phyloP scores from a whole-genome alignment of 139 green algal species.

The Chlorella sp. region DNA sequence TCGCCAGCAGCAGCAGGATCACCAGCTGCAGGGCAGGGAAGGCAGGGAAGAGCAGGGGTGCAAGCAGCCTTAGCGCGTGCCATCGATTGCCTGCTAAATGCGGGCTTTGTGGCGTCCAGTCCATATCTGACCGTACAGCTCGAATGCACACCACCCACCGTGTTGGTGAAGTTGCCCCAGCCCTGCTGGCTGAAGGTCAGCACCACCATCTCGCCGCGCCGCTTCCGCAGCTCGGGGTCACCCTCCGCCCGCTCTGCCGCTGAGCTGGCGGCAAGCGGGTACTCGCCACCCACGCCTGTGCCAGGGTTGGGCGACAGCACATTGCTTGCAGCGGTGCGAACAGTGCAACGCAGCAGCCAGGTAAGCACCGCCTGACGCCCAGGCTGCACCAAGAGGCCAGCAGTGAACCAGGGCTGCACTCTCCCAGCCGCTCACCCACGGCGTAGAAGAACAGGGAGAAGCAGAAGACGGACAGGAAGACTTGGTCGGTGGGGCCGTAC shows the following conservation, averaged over 20 bases:
- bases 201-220: conserved; percentile 48
- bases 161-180: conserved; percentile 45
- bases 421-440: neutral
- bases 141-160: neutral
- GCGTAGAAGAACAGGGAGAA: conserved; percentile 59
- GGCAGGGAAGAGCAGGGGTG: too few relatives aligned
- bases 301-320: neutral
- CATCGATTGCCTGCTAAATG: too few relatives aligned
- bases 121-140: too few relatives aligned
- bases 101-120: too few relatives aligned
- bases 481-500: conserved; percentile 39
- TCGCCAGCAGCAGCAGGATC: conserved; percentile 44
- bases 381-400: too few relatives aligned
- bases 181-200: conserved; percentile 52
- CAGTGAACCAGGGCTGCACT: too few relatives aligned
- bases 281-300: conserved; percentile 71
- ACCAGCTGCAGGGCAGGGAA: conserved; percentile 16
- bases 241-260: conserved; percentile 78
- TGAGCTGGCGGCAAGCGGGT: conserved; percentile 80
- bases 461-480: conserved; percentile 64
- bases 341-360: too few relatives aligned
- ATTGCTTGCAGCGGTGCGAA: too few relatives aligned
- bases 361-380: too few relatives aligned
- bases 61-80: too few relatives aligned
- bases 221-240: conserved; percentile 47